Evolutionary conservation across 192 early-diverging fungal species (phyloP), one percentile per base, ranked within the genome.

Genomic region (Entophlyctis luteolus): DNA sequence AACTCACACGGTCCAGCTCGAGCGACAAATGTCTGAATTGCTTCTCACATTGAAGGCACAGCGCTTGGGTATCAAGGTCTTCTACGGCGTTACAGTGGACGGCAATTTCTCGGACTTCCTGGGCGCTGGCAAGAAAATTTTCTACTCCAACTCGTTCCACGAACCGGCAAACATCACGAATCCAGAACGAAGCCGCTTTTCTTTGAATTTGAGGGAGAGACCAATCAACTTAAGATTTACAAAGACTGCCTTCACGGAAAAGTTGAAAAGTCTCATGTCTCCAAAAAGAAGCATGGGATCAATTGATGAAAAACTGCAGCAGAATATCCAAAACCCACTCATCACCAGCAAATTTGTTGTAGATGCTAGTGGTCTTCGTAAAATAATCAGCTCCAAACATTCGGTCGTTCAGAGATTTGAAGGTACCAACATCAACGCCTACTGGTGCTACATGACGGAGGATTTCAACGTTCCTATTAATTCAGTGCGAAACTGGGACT

Each of bases 361-460:
- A 6, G 63, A 65, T 33, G 63, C 22, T 8, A 55, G 48, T 4
- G 63, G 63, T 6, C 10, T 65, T 3, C 27, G 48, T 3, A 38
- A 31, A 20, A 57, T 33, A 18, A 12, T 57, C 22, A 18, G 4
- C 18, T 34, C 8, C 6, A 12, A 34, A 12, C n/a, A 34, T 28
- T 12, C 33, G n/a, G 23, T 6, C 8, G 32, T 34, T 5, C 6
- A 65, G 63, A 12, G 6, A 6, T 57, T 57, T 31, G 48, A 65
- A 8, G 48, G 54, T 8, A 60, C 54, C 29, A 35, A 65, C 34
- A 34, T 60, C 29, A 29, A 53, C 48, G 63, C 63, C 8, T 65
- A 55, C 50, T 65, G 63, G 63, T 47, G 48, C 29, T 65, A 65
- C 48, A 55, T 65, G 25, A n/a, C 10, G 12, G 63, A 65, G 50